These are phyloP conservation scores for Pythium insidiosum DNA, from an alignment of 352 stramenopile species.

Conservation along the genomic window DNA sequence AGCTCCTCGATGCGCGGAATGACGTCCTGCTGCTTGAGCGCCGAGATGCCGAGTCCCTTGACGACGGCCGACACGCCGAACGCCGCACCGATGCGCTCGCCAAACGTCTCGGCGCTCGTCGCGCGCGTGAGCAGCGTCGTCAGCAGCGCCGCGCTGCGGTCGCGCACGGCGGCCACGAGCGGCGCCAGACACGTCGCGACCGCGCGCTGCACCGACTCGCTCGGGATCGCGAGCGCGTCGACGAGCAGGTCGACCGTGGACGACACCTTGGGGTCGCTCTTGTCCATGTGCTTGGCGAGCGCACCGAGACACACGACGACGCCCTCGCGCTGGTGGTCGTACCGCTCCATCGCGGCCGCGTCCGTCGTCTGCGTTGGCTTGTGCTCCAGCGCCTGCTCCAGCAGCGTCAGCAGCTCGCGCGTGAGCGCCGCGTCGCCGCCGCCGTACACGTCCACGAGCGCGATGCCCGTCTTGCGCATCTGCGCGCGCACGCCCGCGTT, in stretches of 20 bases:
- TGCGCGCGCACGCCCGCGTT: conserved; percentile 66
- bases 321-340: conserved; percentile 87
- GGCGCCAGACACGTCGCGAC: conserved; percentile 87
- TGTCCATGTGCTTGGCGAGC: conserved; percentile 87
- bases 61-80: conserved; percentile 98
- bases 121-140: conserved; percentile 64
- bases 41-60: conserved; percentile 98
- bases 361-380: conserved; percentile 42
- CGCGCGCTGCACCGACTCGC: conserved; percentile 90
- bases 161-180: conserved; percentile 78
- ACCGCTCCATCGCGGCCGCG: conserved; percentile 32
- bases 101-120: conserved; percentile 74
- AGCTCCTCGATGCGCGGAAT: conserved; percentile 87
- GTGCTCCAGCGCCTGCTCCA: conserved; percentile 67
- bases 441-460: conserved; percentile 66
- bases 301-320: conserved; percentile 87
- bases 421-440: conserved; percentile 65
- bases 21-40: conserved; percentile 97
- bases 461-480: conserved; percentile 81
- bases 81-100: conserved; percentile 90
- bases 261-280: conserved; percentile 83
- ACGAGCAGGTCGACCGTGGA: conserved; percentile 84
- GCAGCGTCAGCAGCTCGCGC: conserved; percentile 49
- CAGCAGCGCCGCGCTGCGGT: conserved; percentile 67
- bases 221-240: conserved; percentile 87